Evolutionary conservation across 202 grass and related monocot species (phyloP), one percentile per base, ranked within the genome.

Genomic region (Zizania palustris): DNA sequence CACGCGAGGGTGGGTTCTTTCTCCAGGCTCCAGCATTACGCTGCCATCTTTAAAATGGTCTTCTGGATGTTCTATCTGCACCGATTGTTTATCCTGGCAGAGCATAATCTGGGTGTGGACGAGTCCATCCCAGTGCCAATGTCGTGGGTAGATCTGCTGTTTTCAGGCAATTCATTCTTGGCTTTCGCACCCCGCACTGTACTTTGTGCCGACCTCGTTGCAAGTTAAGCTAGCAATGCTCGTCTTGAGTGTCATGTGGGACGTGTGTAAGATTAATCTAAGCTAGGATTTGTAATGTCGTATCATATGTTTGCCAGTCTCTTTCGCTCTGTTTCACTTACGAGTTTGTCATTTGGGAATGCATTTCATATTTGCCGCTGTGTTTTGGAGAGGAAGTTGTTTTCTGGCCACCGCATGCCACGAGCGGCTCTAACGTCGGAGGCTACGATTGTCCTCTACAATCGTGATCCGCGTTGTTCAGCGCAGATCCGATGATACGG

Each of bases 101-200:
- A 67, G 54, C 45, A 75, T 71, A 75, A 72, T 69, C 75, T 76
- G 67, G 63, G 11, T 41, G 44, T 56, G 1, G 2, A 80, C 33
- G 59, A 69, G 38, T 51, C 64, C 60, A 43, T 74, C 28, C 22
- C 9, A 46, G 43, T 72, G 87, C 76, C 68, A 20, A 63, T 85
- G 88, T 54, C 44, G 20, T 59, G 85, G 84, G 71, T 39, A 71
- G 82, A 61, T 85, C 81, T 75, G 81, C 72, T 92, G 89, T 75
- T 85, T 80, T 83, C 82, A 90, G 93, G 93, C 93, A 96, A 92
- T 84, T 96, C 93, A 96, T 96, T 96, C 89, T 96, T 96, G 93
- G 93, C 93, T 92, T 90, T 75, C 72, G 71, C 66, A 36, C 81
- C 78, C 60, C 59, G 15, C 71, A 67, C n/a, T 67, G 28, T 40